These are phyloP conservation scores for Kalmusia sp. DNA, from an alignment of 2,329 filamentous ascomycete genomes.

Conservation along the genomic window DNA sequence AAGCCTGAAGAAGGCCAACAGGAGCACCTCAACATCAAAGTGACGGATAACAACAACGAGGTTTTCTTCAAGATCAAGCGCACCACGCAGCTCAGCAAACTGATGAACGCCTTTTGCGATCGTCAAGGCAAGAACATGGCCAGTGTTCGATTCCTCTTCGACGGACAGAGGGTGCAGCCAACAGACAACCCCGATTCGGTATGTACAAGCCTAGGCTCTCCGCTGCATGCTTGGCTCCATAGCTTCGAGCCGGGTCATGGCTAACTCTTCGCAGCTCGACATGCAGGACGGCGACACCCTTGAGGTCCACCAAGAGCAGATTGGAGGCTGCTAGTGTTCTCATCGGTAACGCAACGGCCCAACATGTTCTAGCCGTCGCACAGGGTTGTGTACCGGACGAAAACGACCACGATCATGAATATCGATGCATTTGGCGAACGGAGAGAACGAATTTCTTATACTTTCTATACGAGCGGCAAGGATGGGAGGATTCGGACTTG, in stretches of 20 bases:
- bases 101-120: slow-evolving; percentile 98
- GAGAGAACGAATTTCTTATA: slow-evolving; percentile 3
- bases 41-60: slow-evolving; percentile 99
- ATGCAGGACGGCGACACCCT: slow-evolving; percentile 97
- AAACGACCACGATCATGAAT: not conserved
- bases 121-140: slow-evolving; percentile 86
- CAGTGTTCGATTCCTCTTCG: slow-evolving; percentile 93
- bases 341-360: not conserved
- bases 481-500: slow-evolving; percentile 36
- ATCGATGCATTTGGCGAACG: slow-evolving; percentile 8
- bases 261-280: slow-evolving; percentile 71
- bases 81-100: slow-evolving; percentile 91
- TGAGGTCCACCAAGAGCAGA: slow-evolving; percentile 98
- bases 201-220: slow-evolving; percentile 52
- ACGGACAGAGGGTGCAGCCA: slow-evolving; percentile 89
- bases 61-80: slow-evolving; percentile 99
- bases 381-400: not conserved
- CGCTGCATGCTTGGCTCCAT: not conserved
- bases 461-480: slow-evolving; percentile 12
- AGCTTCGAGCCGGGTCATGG: not conserved
- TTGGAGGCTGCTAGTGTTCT: slow-evolving; percentile 69
- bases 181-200: slow-evolving; percentile 91
- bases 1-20: slow-evolving; percentile 57
- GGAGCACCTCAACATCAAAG: slow-evolving; percentile 98
- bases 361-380: not conserved